Evolutionary conservation across 805 yeast genomes (phyloP).

Genomic region (Cyberlindnera xylosilytica): DNA sequence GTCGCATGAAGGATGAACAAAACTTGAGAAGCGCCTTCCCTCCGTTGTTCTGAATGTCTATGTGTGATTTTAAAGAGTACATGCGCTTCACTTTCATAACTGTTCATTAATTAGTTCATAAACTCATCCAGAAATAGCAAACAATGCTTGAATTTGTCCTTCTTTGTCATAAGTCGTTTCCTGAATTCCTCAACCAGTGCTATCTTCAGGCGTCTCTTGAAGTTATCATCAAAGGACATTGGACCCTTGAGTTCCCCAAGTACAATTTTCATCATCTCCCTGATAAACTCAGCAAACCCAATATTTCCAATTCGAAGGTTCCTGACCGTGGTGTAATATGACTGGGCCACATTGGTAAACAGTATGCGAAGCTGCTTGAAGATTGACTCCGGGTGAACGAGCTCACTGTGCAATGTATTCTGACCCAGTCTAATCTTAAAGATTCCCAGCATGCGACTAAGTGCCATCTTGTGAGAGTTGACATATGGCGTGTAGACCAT

Average conservation of each 20-base stretch:
- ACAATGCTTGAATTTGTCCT: slow-evolving; percentile 15
- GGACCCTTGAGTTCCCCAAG: not conserved
- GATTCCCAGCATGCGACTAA: slow-evolving; percentile 18
- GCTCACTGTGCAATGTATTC: slow-evolving; percentile 25
- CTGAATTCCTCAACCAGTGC: slow-evolving; percentile 14
- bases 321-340: slow-evolving; percentile 16
- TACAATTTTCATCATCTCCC: slow-evolving; percentile 4
- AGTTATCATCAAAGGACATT: not conserved
- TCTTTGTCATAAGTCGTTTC: slow-evolving; percentile 10
- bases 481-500: slow-evolving; percentile 14
- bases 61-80: too few species aligned
- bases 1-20: slow-evolving; percentile 67
- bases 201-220: not conserved
- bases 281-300: slow-evolving; percentile 11
- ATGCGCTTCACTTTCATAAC: too few species aligned
- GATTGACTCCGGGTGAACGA: slow-evolving; percentile 23
- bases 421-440: slow-evolving; percentile 33
- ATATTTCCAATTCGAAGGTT: not conserved
- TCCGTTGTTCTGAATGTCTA: slow-evolving; percentile 24
- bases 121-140: slow-evolving; percentile 2
- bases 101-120: too few species aligned
- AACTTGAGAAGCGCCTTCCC: slow-evolving; percentile 55
- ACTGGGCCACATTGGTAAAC: slow-evolving; percentile 18
- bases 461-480: slow-evolving; percentile 14
- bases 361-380: slow-evolving; percentile 21